Percentiles rank a stretch among this genome's conserved stretches.
Conservation (phyloP, 1,139 yeast species). For the Komagataea norvegica region DNA sequence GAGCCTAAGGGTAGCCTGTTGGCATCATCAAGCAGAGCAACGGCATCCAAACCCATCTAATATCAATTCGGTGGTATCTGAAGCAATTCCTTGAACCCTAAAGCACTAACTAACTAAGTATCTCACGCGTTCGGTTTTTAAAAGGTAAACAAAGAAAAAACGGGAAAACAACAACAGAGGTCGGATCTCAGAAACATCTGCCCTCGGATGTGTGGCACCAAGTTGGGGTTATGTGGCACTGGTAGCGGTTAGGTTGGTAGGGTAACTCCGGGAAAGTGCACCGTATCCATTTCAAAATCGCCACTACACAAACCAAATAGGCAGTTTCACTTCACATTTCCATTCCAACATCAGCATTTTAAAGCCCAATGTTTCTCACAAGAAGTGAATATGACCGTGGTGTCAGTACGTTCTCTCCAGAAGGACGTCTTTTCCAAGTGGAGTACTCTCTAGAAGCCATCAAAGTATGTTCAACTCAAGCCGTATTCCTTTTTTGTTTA, state of each 20-base stretch:
- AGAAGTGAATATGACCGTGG: constrained; percentile 99
- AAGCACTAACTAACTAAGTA: no score
- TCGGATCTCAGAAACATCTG: no score
- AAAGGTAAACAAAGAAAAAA: constrained; percentile 1
- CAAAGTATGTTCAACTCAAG: constrained; percentile 43
- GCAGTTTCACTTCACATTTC: no score
- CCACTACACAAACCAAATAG: constrained; percentile 1
- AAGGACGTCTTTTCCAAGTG: constrained; percentile 96
- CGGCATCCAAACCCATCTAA: constrained; percentile 1
- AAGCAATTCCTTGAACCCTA: no score
- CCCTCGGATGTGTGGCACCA: no score
- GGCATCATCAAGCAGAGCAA: not conserved
- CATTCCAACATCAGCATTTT: no score
- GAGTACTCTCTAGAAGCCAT: constrained; percentile 98
- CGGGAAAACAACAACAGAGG: not conserved
- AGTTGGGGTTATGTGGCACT: not conserved
- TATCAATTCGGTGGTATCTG: no score
- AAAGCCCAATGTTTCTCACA: constrained; percentile 73
- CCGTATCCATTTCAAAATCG: constrained; percentile 1
- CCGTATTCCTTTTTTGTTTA: no score
- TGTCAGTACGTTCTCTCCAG: constrained; percentile 97
- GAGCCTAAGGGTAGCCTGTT: constrained; percentile 13
- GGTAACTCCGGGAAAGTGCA: not conserved
- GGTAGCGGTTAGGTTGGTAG: no score
- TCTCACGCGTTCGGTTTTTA: no score